These are phyloP conservation scores for Serendipita sp. DNA, from an alignment of 768 basidiomycete genomes.

Conservation along the genomic window DNA sequence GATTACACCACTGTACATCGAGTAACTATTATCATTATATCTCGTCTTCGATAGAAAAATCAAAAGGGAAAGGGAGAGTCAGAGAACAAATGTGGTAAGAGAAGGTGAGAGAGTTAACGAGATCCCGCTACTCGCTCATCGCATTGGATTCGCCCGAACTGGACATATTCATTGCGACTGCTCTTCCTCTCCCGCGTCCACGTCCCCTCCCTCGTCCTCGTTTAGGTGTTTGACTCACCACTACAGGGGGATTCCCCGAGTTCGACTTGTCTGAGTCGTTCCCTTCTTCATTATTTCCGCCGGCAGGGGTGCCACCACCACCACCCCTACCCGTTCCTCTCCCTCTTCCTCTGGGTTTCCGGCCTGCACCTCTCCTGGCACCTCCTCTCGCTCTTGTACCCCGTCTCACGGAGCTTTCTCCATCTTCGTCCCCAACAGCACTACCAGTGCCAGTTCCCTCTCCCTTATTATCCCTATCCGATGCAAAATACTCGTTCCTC, in stretches of 20 bases:
- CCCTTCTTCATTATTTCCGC: constrained; percentile 13
- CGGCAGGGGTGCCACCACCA: too few species aligned
- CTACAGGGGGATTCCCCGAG: constrained; percentile 7
- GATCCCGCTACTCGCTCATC: background rate
- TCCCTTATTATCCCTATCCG: constrained; percentile 51
- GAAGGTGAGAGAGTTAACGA: too few species aligned
- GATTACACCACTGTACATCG: background rate
- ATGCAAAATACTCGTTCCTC: constrained; percentile 59
- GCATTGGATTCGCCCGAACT: constrained; percentile 13
- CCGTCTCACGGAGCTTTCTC: too few species aligned
- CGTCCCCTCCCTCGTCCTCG: constrained; percentile 17
- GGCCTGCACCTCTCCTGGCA: background rate
- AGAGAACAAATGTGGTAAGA: too few species aligned
- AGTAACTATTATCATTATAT: too few species aligned
- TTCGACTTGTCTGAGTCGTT: constrained; percentile 12
- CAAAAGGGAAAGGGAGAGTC: too few species aligned
- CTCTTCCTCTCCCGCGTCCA: constrained; percentile 18
- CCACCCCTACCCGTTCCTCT: too few species aligned
- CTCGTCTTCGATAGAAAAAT: too few species aligned
- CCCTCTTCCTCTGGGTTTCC: too few species aligned
- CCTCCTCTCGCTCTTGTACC: background rate
- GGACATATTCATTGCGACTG: constrained; percentile 18
- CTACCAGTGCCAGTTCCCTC: constrained; percentile 7
- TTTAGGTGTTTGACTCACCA: constrained; percentile 16
- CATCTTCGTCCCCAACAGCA: too few species aligned